These are phyloP conservation scores for Raffaelea albimanens DNA, from an alignment of 2,329 filamentous ascomycete genomes.

Conservation along the genomic window DNA sequence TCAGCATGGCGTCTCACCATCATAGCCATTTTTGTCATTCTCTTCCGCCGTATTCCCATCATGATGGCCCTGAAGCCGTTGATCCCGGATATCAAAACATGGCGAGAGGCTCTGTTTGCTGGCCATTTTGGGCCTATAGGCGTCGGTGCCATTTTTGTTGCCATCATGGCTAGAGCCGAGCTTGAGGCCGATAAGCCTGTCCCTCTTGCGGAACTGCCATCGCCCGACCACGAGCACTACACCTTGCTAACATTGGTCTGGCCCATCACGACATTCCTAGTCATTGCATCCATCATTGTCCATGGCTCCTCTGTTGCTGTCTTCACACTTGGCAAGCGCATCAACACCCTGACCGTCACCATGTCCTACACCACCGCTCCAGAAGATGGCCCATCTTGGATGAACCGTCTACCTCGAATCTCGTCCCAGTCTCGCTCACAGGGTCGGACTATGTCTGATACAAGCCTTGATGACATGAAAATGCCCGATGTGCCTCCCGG, in stretches of 20 bases:
- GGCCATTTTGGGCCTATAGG: slow-evolving; percentile 97
- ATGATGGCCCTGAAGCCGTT: slow-evolving; percentile 87
- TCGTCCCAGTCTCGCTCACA: slow-evolving; percentile 65
- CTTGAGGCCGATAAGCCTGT: slow-evolving; percentile 68
- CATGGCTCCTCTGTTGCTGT: slow-evolving; percentile 98
- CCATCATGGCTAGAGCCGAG: slow-evolving; percentile 87
- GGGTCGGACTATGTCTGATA: slow-evolving; percentile 74
- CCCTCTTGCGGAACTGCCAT: slow-evolving; percentile 56
- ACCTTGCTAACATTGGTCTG: slow-evolving; percentile 78
- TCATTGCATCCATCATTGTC: slow-evolving; percentile 87
- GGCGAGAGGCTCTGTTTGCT: slow-evolving; percentile 92
- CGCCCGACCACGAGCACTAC: slow-evolving; percentile 45
- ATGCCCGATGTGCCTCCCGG: slow-evolving; percentile 55
- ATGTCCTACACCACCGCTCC: slow-evolving; percentile 91
- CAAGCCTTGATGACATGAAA: slow-evolving; percentile 58
- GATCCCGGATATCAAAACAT: slow-evolving; percentile 96
- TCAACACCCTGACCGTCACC: slow-evolving; percentile 90
- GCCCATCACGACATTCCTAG: slow-evolving; percentile 91
- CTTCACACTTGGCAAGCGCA: slow-evolving; percentile 93
- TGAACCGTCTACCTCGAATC: slow-evolving; percentile 77
- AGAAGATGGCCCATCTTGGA: slow-evolving; percentile 86
- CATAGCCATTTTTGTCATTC: slow-evolving; percentile 83
- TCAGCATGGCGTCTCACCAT: slow-evolving; percentile 87
- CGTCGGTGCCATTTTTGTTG: slow-evolving; percentile 91
- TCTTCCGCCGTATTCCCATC: slow-evolving; percentile 91